These are phyloP conservation scores for Copromyces sp. DNA, from an alignment of 495 filamentous ascomycete genomes.

Conservation along the genomic window DNA sequence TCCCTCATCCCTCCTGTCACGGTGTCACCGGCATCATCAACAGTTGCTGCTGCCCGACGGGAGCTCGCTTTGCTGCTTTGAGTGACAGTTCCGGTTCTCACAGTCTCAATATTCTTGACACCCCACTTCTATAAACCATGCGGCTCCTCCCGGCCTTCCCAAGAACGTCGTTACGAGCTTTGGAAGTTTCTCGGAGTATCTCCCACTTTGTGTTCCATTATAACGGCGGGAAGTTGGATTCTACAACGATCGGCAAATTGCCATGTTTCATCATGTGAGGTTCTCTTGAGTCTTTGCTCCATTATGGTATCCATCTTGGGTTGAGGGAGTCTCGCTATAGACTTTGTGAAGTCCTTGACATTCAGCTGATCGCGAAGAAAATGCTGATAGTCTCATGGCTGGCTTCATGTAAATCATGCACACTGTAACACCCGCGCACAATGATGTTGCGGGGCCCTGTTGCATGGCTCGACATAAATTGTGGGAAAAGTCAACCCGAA, in stretches of 20 bases:
- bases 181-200: neutral
- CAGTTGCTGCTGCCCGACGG: neutral
- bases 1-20: neutral
- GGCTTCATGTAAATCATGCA: neutral
- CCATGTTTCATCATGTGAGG: neutral
- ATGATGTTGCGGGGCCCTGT: neutral
- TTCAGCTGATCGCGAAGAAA: neutral
- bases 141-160: neutral
- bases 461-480: neutral
- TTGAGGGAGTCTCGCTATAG: neutral
- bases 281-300: neutral
- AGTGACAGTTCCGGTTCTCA: neutral
- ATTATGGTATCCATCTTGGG: neutral
- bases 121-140: neutral
- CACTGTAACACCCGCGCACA: neutral
- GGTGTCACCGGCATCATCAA: neutral
- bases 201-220: neutral
- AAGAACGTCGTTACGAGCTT: neutral
- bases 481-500: neutral
- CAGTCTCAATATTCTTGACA: neutral
- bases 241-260: neutral
- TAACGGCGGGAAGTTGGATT: neutral
- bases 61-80: neutral
- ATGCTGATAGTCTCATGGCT: neutral
- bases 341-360: neutral